These are phyloP conservation scores for Flaveria linearis DNA, from an alignment of 129 eudicot genomes.

Conservation along the genomic window DNA sequence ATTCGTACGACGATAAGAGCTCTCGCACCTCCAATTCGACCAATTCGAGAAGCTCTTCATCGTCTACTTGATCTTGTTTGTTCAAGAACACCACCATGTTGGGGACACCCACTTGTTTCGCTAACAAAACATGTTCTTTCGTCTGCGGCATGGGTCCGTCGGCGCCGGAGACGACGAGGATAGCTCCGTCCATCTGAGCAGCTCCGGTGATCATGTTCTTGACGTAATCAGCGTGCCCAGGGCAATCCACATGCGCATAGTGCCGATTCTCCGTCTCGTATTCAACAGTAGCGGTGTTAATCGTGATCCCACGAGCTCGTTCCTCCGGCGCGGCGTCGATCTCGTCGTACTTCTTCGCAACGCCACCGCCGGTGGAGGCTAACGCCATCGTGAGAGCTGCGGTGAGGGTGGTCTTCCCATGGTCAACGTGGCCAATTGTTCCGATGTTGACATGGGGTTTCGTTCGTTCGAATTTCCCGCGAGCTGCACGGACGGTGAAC, in stretches of 20 bases:
- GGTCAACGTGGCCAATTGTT: constrained; percentile 94
- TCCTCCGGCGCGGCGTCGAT: constrained; percentile 96
- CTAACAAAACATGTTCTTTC: constrained; percentile 72
- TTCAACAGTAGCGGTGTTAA: constrained; percentile 84
- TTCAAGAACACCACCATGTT: constrained; percentile 74
- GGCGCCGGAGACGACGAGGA: constrained; percentile 80
- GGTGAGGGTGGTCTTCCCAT: constrained; percentile 86
- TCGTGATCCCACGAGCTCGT: constrained; percentile 82
- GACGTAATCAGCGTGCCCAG: constrained; percentile 79
- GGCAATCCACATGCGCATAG: constrained; percentile 93
- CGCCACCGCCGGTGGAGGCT: constrained; percentile 58
- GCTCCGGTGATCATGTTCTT: constrained; percentile 86
- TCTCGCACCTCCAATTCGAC: constrained; percentile 84
- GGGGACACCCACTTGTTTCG: constrained; percentile 85
- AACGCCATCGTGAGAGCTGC: constrained; percentile 91
- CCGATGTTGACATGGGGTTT: constrained; percentile 91
- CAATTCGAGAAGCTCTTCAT: constrained; percentile 60
- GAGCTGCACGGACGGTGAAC: constrained; percentile 69
- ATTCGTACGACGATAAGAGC: constrained; percentile 54
- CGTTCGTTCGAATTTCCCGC: constrained; percentile 79
- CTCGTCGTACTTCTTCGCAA: constrained; percentile 86
- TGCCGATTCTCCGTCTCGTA: constrained; percentile 85
- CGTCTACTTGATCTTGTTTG: constrained; percentile 81
- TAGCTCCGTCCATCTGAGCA: constrained; percentile 94
- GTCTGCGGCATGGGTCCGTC: constrained; percentile 96